Evolutionary conservation across 2,329 filamentous ascomycete species (phyloP), one percentile per base, ranked within the genome.

Genomic region (Xylariaceae sp.): DNA sequence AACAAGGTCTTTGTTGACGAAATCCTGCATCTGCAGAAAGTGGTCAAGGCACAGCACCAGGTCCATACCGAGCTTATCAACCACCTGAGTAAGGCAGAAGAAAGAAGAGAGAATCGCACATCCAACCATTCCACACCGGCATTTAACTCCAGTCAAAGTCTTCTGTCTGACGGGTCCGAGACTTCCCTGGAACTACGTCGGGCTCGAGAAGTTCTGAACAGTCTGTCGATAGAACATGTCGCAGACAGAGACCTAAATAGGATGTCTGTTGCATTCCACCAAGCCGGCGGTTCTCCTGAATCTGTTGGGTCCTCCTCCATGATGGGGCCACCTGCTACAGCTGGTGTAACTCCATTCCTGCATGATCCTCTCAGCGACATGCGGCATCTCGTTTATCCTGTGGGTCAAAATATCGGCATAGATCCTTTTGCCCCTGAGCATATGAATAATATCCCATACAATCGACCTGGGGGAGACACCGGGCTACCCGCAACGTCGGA

Each of bases 341-440:
- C 66, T 34, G 63, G 68, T 34, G 73, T 80, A 21, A 70, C 66
- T 41, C 63, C 65, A 5, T 70, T 79, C 67, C 67, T 81, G 61
- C 73, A 79, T 56, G 80, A 83, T 56, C 75, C 78, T 37, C 73
- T 83, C 61, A 79, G 72, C 61, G 80, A 84, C 56, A 76, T 81
- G 59, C 74, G 80, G 42, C 80, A 83, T 59, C 81, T 95, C 50
- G 91, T 96, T 9, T 97, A 96, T 68, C 92, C 92, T 0, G 90
- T 95, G 15, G 92, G 92, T 16, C 85, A 91, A 60, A 94, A 87
- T 0, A 89, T 95, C 61, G 92, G 92, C 49, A 96, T 96, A 61
- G 92, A 96, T 67, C 92, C 92, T 1, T 94, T 95, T 79, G 92
- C 92, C 67, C 87, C 89, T 63, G 92, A 96, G 64, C 91, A 96